Base-by-base conservation (phyloP, 148 eudicot genomes). In the Fallopia convolvulus region DNA sequence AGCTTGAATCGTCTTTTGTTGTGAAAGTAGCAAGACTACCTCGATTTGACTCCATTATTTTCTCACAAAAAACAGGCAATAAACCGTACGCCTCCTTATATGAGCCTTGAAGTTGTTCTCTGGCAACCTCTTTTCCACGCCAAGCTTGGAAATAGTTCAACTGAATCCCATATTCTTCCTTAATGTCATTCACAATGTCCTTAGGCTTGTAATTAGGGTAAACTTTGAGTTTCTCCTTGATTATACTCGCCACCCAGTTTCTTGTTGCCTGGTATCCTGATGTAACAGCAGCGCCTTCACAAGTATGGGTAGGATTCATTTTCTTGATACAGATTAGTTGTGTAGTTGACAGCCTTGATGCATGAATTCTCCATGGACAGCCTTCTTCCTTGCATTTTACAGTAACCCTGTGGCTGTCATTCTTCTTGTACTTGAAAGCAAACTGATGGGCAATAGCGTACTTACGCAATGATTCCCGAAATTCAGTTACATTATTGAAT, bases 91-190 rank as follows among this genome's bases (percentile, higher is more conserved):
- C 98, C 83, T 92, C 97, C 76, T 87, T 94, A 78, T 90, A 94
- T n/a, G 98, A 94, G 75, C 98, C 98, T 83, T 92, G 98, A 76
- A 94, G 91, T 79, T 94, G 98, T 82, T 94, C 98, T 81, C 88
- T 92, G 58, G 97, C 98, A 79, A 94, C 90, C 85, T 94, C 98
- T 83, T 94, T 92, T 52, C 98, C 98, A 9, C 97, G 89, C 98
- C 98, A 94, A 42, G 98, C 98, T 81, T 94, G 97, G 76, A 89
- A 90, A 80, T 94, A 94, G 83, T 94, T 92, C 41, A 94, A 71
- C 58, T 94, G 92, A 82, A 94, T 83, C 50, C 98, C 98, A 80
- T 90, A 94, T 79, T 92, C 97, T 79, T 90, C 80, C 74, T 94
- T 92, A 65, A 94, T 87, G 83, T 94, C 98, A 70, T 83, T 85